These are phyloP conservation scores for Solanum habrochaites DNA, from an alignment of 257 asterid genomes.

Conservation along the genomic window DNA sequence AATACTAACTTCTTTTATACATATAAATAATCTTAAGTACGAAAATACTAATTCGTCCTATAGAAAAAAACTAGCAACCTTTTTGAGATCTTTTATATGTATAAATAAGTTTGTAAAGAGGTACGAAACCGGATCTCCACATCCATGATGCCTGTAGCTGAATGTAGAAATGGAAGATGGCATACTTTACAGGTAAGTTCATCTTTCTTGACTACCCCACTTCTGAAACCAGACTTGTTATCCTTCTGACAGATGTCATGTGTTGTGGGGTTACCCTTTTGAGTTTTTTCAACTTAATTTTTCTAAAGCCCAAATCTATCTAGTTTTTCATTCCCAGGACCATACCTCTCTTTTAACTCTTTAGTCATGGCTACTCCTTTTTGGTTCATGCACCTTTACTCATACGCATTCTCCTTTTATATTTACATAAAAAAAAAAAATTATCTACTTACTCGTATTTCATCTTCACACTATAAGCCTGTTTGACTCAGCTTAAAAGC, in stretches of 20 bases:
- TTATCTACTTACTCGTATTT: background rate
- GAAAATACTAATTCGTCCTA: background rate
- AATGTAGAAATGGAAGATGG: background rate
- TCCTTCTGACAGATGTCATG: slow-evolving; percentile 42
- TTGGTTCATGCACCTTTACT: slow-evolving; percentile 30
- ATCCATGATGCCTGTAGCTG: background rate
- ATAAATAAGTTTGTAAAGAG: background rate
- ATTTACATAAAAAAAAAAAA: background rate
- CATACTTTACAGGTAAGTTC: background rate
- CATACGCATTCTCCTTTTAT: background rate
- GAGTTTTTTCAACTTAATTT: background rate
- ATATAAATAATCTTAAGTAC: background rate
- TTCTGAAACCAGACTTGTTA: slow-evolving; percentile 15
- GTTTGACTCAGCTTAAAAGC: too few relatives aligned
- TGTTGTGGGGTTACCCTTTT: slow-evolving; percentile 16
- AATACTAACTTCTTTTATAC: too few relatives aligned
- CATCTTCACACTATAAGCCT: background rate
- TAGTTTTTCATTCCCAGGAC: slow-evolving; percentile 6
- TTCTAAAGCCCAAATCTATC: too few relatives aligned
- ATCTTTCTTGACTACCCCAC: background rate
- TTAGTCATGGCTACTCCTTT: background rate
- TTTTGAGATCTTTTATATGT: too few relatives aligned
- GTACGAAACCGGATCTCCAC: background rate
- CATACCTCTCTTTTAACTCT: slow-evolving; percentile 1
- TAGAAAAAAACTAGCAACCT: background rate